Percentiles rank a stretch among this genome's conserved stretches.
Evolutionary conservation across 1,284 basidiomycete species (phyloP).

Genomic region (Meira nashicola): DNA sequence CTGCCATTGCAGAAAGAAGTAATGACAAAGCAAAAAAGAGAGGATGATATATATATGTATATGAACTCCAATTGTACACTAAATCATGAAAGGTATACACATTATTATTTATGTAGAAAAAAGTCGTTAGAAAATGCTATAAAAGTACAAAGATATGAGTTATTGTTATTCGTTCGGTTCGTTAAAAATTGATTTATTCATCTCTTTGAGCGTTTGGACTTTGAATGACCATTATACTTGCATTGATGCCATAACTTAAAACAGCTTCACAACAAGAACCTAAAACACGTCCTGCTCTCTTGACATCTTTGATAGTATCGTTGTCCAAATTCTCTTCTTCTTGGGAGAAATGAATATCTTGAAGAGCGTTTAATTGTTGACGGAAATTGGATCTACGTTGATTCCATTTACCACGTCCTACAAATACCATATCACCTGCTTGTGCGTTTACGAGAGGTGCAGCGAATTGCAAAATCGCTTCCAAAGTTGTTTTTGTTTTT

Average conservation of each 20-base stretch:
- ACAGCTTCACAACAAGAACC: slow-evolving; percentile 25
- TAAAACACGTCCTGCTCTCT: slow-evolving; percentile 20
- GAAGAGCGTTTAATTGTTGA: slow-evolving; percentile 20
- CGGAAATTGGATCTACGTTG: slow-evolving; percentile 26
- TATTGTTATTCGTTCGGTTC: no score
- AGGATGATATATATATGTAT: no score
- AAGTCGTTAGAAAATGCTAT: no score
- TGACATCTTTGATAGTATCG: slow-evolving; percentile 13
- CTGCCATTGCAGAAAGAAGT: no score
- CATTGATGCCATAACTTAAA: slow-evolving; percentile 12
- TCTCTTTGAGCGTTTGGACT: no score
- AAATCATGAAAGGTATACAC: no score
- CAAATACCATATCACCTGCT: slow-evolving; percentile 23
- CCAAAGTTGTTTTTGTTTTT: background rate
- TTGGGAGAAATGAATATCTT: background rate
- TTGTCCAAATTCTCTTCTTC: slow-evolving; percentile 12
- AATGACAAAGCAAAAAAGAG: no score
- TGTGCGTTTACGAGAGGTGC: slow-evolving; percentile 16
- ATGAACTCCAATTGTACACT: no score
- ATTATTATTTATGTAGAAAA: no score
- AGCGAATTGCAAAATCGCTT: background rate
- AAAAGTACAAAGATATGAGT: no score
- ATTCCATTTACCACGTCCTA: slow-evolving; percentile 29
- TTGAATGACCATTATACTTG: slow-evolving; percentile 10
- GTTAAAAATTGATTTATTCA: no score